Base-by-base conservation (phyloP, 768 basidiomycete species). In the Floccularia luteovirens region DNA sequence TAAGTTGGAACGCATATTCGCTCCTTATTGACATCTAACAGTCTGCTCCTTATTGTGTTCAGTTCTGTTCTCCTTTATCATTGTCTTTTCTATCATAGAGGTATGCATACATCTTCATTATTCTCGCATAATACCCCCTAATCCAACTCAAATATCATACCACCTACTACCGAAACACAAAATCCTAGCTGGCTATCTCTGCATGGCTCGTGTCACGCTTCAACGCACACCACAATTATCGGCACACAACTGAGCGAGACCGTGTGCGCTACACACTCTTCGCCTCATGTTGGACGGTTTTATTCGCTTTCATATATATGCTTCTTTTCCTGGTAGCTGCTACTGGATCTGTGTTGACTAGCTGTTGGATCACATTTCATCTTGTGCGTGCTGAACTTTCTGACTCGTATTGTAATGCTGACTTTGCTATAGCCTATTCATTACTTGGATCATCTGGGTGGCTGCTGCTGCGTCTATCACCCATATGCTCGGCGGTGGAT, bases 401-500 rank as follows among this genome's bases (percentile, higher is more conserved):
- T 23, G 32, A 25, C 33, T 21, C 32, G 13, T 4, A 32, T 5
- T 7, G 22, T 6, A 16, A 43, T 24, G 30, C 24, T 36, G 32
- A 4, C 14, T 36, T 17, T 8, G 5, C 12, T 25, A n/a, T 45
- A 87, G 85, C 60, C 57, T 88, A 36, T 42, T 66, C 36, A 11
- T 89, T 14, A 85, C 84, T 1, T 89, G 85, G 83, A 66, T 89
- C 25, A 67, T 87, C 44, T 90, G 87, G 87, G 67, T 75, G 2
- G 77, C 85, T 0, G 84, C 71, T 2, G 83, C 84, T 1, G 79
- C 83, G 1, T 69, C 81, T 2, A 69, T 89, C 33, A 88, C 87
- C 1, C 60, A 72, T 14, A 58, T 70, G 19, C 64, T 87, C 22
- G 78, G 79, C 10, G 87, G 87, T 11, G 75, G 80, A 7, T 54